Base-by-base conservation (phyloP, 176 grass and related monocot genomes). In the Avena atlantica region DNA sequence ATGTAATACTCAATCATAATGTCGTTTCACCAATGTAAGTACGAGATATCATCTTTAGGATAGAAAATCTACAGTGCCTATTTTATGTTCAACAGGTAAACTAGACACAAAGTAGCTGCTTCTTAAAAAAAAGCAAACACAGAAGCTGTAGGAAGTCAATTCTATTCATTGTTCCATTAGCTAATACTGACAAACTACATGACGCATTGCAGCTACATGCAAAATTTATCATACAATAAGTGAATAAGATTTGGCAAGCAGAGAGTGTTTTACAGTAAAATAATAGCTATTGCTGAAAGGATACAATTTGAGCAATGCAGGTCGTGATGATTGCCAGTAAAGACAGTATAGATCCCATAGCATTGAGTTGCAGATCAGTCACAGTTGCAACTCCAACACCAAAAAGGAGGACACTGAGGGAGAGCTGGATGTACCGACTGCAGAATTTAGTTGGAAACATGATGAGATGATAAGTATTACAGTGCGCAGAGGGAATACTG, bases 231-330 rank as follows among this genome's bases (percentile, higher is more conserved):
- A 17, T 67, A 19, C 31, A 37, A 47, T 42, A 34, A 34, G 31
- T 34, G 3, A 34, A 34, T 34, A 84, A 70, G 20, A 85, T 85
- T 88, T 62, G 12, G 17, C 45, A 75, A 63, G 68, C 51, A 85
- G 27, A 63, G 8, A 20, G 40, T 6, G 9, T 17, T 75, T 37
- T 9, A 55, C 25, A 37, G 9, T 3, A 87, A n/a, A 80, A 83
- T 53, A 80, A 77, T 63, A 31, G 52, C 50, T 80, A 45, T 58
- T 45, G 24, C 75, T 29, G n/a, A 92, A 98, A 96, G 94, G 97
- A 99, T 99, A 99, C 97, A 31, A 99, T 99, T 82, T 99, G 97
- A 66, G 97, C 97, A 87, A 99, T 89, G 8, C 97, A 99, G 64
- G 97, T 99, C 44, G 97, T 99, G 75, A 96, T 72, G 63, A 99